Evolutionary conservation across 768 basidiomycete species (phyloP).

Genomic region (Pulveroboletus sp.): DNA sequence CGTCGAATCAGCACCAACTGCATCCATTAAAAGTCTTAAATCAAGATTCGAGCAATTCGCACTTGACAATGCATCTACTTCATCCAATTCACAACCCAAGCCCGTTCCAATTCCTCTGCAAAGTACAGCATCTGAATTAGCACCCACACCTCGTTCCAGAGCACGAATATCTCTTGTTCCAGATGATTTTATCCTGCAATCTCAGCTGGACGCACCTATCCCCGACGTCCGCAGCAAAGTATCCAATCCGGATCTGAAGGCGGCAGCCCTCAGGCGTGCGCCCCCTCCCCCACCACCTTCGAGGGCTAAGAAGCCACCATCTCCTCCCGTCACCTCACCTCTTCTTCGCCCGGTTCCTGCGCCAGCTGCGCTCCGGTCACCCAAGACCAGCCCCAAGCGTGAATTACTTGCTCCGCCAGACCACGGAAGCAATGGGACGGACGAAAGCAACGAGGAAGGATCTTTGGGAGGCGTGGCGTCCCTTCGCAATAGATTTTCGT

Average conservation of each 20-base stretch:
- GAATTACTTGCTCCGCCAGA: constrained; percentile 1
- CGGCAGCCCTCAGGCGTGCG: constrained; percentile 39
- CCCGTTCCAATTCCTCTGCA: constrained; percentile 7
- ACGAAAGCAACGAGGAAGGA: constrained; percentile 17
- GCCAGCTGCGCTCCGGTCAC: constrained; percentile 28
- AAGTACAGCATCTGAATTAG: constrained; percentile 20
- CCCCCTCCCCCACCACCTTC: constrained; percentile 59
- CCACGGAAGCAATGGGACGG: not conserved
- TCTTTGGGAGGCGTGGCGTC: constrained; percentile 35
- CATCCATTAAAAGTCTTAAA: constrained; percentile 66
- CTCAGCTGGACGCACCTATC: constrained; percentile 21
- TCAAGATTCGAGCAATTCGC: constrained; percentile 73
- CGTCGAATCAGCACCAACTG: constrained; percentile 53
- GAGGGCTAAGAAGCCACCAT: constrained; percentile 32
- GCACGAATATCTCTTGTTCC: constrained; percentile 33
- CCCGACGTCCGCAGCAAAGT: constrained; percentile 44
- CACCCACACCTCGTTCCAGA: constrained; percentile 40
- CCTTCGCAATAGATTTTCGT: constrained; percentile 47
- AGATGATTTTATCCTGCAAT: constrained; percentile 16
- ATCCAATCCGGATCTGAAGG: constrained; percentile 55
- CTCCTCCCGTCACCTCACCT: constrained; percentile 45
- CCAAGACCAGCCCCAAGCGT: constrained; percentile 20
- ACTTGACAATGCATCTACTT: constrained; percentile 30
- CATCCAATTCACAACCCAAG: constrained; percentile 1
- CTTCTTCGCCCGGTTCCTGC: constrained; percentile 50